Conservation (phyloP, 108 stramenopile genomes). For the Fistulifera solaris region DNA sequence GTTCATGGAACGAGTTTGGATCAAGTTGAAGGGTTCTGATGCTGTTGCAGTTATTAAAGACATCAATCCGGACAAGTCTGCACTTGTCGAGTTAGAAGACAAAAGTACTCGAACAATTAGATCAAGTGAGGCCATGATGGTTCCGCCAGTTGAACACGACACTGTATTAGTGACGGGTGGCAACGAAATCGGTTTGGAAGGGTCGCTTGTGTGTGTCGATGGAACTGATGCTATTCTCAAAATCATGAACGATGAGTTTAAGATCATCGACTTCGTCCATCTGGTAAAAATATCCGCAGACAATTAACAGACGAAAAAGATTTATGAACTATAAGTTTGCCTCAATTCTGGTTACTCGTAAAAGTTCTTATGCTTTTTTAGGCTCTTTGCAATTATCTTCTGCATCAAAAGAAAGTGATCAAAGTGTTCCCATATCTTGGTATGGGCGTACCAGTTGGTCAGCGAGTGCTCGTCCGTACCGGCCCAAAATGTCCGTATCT, state of each 20-base stretch:
- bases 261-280: conserved; percentile 85
- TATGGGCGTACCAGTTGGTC: conserved; percentile 52
- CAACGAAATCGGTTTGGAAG: conserved; percentile 82
- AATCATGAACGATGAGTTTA: conserved; percentile 85
- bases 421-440: conserved; percentile 72
- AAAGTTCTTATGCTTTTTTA: no score
- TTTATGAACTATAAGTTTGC: no score
- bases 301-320: no score
- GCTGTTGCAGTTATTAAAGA: conserved; percentile 72
- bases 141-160: conserved; percentile 77
- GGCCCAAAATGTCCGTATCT: conserved; percentile 53
- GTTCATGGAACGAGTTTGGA: conserved; percentile 90
- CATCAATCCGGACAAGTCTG: conserved; percentile 57
- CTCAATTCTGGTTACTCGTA: no score
- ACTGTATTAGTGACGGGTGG: conserved; percentile 85
- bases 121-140: conserved; percentile 57
- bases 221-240: conserved; percentile 89
- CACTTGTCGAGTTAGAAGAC: conserved; percentile 71
- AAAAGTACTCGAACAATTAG: conserved; percentile 46
- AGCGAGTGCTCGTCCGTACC: conserved; percentile 73
- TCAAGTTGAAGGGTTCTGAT: conserved; percentile 54
- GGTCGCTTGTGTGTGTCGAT: conserved; percentile 85
- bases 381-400: neutral
- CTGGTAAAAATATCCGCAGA: conserved; percentile 60
- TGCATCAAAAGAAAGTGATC: conserved; percentile 19